Evolutionary conservation across 176 grass and related monocot genomes (phyloP), one percentile per base, ranked within the genome.

Genomic region (Bolboschoenus planiculmis): DNA sequence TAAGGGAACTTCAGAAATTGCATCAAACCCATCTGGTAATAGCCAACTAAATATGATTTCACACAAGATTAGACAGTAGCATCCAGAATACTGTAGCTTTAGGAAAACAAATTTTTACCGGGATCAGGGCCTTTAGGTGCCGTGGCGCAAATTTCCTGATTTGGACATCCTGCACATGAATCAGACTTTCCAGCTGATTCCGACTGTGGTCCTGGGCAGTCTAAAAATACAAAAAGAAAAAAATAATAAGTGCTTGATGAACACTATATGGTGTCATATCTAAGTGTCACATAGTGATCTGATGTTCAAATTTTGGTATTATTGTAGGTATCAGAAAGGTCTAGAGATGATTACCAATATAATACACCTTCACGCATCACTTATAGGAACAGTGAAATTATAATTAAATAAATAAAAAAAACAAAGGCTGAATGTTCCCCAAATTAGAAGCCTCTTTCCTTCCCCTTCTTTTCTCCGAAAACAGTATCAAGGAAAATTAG

Each of bases 61-160:
- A 47, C 24, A 68, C 75, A 30, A 83, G 36, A 30, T 78, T 15
- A 11, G 39, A 33, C 2, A 13, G 56, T 84, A 64, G 23, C 85
- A 64, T 47, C 43, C 14, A 80, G 83, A 87, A 63, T 4, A 23
- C 14, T 51, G 43, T 29, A 50, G 14, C 20, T 14, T 59, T 31
- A 24, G 13, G 13, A 68, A 60, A 14, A 37, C 1, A 56, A 39
- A 39, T 34, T 24, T 42, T 71, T 93, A 97, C 95, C 95, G 44
- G 95, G 95, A 37, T 97, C 92, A 0, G 94, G 94, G 81, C 92
- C 88, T 87, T 92, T 97, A 23, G 92, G 95, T 43, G 92, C 92
- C 4, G 90, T 94, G 51, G 95, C 90, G 58, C 95, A 97, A 58
- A 97, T 89, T 86, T 97, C 87, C 81, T 97, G 92, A 85, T 94